Evolutionary conservation across 1,284 basidiomycete species (phyloP).

Genomic region (Psilocybe mexicana): DNA sequence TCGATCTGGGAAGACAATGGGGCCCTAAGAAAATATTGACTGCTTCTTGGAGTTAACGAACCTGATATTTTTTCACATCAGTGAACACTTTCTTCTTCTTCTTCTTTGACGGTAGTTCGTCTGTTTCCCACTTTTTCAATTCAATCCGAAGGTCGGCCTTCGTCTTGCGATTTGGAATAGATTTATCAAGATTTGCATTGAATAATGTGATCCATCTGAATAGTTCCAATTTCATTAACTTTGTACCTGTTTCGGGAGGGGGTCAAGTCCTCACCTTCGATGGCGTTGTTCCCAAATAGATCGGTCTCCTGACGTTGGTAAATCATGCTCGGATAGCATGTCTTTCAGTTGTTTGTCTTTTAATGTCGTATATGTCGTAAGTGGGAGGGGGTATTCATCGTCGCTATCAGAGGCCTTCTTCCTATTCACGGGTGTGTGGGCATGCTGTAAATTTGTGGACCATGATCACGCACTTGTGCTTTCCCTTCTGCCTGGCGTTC

Average conservation of each 20-base stretch:
- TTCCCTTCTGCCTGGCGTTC: conserved; percentile 43
- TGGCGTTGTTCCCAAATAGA: conserved; percentile 55
- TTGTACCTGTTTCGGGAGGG: background rate
- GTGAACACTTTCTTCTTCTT: conserved; percentile 44
- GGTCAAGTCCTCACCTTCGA: conserved; percentile 44
- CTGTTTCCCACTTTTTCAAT: conserved; percentile 60
- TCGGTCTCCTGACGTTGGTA: conserved; percentile 56
- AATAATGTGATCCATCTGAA: conserved; percentile 66
- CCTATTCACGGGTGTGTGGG: conserved; percentile 12
- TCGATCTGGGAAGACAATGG: conserved; percentile 35
- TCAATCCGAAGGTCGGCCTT: conserved; percentile 50
- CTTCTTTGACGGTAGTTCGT: conserved; percentile 34
- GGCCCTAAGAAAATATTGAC: background rate
- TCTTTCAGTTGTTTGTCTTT: conserved; percentile 64
- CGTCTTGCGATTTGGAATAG: conserved; percentile 45
- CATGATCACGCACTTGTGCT: conserved; percentile 41
- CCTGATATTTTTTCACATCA: conserved; percentile 50
- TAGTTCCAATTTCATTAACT: background rate
- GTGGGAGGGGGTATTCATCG: conserved; percentile 55
- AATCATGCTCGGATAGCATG: conserved; percentile 51
- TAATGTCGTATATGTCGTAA: conserved; percentile 62
- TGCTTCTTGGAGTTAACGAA: conserved; percentile 28
- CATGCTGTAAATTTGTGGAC: background rate
- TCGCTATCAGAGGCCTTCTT: conserved; percentile 28
- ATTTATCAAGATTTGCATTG: conserved; percentile 71